Evolutionary conservation across 2,329 filamentous ascomycete genomes (phyloP).

Genomic region (Magnaporthiopsis incrustans): DNA sequence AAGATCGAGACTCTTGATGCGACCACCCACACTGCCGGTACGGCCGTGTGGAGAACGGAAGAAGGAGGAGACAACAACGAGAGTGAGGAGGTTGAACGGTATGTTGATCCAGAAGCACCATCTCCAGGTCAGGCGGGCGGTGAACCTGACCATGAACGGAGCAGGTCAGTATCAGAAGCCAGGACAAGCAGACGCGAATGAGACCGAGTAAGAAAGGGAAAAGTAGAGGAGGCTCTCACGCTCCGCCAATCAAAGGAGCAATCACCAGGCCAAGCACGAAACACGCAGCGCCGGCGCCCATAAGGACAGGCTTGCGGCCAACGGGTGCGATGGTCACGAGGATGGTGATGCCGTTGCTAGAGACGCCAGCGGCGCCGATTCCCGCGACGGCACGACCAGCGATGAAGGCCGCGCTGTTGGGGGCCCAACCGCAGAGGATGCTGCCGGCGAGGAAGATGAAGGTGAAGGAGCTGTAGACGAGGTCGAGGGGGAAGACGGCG

Average conservation of each 20-base stretch:
- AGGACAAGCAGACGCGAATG: conserved; percentile 26
- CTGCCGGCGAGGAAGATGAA: conserved; percentile 48
- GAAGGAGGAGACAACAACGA: neutral
- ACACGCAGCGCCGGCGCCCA: no score
- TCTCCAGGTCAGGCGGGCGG: conserved; percentile 30
- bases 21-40: no score
- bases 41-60: neutral
- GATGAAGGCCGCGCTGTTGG: conserved; percentile 43
- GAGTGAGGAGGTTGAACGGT: conserved; percentile 24
- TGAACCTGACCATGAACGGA: conserved; percentile 23
- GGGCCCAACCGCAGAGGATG: conserved; percentile 42
- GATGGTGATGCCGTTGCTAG: conserved; percentile 43
- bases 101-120: conserved; percentile 39
- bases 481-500: no score
- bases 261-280: no score
- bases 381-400: conserved; percentile 46
- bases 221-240: no score
- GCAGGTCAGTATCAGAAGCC: conserved; percentile 8
- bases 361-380: conserved; percentile 40
- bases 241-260: no score
- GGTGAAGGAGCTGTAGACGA: neutral
- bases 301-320: no score
- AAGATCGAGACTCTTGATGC: no score
- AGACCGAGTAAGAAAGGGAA: no score
- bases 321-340: conserved; percentile 17